Conservation (phyloP, 2,329 filamentous ascomycete species). For the Colletotrichum navitas region DNA sequence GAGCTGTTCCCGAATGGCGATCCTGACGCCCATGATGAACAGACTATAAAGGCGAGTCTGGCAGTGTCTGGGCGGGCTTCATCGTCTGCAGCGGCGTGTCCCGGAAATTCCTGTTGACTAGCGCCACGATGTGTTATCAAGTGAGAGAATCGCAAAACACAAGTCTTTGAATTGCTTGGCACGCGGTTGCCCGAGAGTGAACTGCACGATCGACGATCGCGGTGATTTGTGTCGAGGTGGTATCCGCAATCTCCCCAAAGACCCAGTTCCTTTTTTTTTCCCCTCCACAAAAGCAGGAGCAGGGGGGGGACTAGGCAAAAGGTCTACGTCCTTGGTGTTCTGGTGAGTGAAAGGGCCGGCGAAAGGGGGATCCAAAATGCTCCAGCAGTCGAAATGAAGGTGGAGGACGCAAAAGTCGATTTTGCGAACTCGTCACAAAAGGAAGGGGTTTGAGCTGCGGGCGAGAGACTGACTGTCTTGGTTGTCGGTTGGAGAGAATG, state of each 20-base stretch:
- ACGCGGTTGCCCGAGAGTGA: constrained; percentile 16
- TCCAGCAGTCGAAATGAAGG: constrained; percentile 16
- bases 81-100: constrained; percentile 38
- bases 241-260: constrained; percentile 22
- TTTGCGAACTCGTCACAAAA: constrained; percentile 18
- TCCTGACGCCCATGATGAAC: constrained; percentile 70
- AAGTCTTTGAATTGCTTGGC: constrained; percentile 29
- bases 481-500: constrained; percentile 34
- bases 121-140: constrained; percentile 7
- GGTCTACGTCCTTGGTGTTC: background rate
- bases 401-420: constrained; percentile 1
- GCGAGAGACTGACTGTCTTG: constrained; percentile 12
- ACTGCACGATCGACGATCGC: constrained; percentile 4
- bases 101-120: constrained; percentile 1
- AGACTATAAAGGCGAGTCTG: constrained; percentile 40
- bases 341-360: background rate
- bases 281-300: constrained; percentile 2
- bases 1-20: constrained; percentile 90
- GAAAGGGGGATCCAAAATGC: background rate
- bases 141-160: background rate
- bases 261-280: constrained; percentile 8
- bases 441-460: constrained; percentile 6
- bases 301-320: background rate
- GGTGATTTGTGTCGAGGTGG: constrained; percentile 7
- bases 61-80: constrained; percentile 32